Evolutionary conservation across 2,329 filamentous ascomycete genomes (phyloP).

Genomic region (Stachybotrys chartarum): DNA sequence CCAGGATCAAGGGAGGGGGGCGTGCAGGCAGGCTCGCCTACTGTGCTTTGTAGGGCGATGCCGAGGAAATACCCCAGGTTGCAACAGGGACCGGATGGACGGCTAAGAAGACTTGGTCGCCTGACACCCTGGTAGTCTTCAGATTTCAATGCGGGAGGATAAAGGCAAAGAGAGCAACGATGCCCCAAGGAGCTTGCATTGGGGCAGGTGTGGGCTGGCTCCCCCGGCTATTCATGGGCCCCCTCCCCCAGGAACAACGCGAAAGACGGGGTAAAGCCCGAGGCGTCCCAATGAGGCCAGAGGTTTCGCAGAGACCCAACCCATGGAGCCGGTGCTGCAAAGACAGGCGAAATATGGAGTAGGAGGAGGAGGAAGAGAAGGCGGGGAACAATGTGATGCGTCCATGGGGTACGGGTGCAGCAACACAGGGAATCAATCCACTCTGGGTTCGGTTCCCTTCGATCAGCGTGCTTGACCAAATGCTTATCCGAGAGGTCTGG

Average conservation of each 20-base stretch:
- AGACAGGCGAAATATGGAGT: too few species aligned
- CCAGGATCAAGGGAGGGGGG: neutral
- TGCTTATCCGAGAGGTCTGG: too few species aligned
- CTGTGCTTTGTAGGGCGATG: neutral
- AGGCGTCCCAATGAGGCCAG: neutral
- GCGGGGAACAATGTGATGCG: too few species aligned
- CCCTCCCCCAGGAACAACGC: neutral
- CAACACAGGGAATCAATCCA: too few species aligned
- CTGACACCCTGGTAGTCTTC: neutral
- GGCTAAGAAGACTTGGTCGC: neutral
- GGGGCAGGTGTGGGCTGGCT: too few species aligned
- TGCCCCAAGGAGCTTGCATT: too few species aligned
- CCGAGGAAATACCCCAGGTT: neutral
- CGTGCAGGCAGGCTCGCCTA: neutral
- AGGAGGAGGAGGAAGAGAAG: too few species aligned
- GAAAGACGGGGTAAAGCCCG: neutral
- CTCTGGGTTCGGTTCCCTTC: too few species aligned
- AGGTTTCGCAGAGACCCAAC: too few species aligned
- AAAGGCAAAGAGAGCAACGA: neutral
- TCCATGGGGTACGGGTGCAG: too few species aligned
- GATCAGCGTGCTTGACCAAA: too few species aligned
- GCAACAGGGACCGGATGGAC: neutral
- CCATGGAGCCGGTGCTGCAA: too few species aligned
- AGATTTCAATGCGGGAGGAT: neutral
- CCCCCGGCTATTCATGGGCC: neutral